Evolutionary conservation across 495 filamentous ascomycete genomes (phyloP).

Genomic region (Aspergillus wentii): DNA sequence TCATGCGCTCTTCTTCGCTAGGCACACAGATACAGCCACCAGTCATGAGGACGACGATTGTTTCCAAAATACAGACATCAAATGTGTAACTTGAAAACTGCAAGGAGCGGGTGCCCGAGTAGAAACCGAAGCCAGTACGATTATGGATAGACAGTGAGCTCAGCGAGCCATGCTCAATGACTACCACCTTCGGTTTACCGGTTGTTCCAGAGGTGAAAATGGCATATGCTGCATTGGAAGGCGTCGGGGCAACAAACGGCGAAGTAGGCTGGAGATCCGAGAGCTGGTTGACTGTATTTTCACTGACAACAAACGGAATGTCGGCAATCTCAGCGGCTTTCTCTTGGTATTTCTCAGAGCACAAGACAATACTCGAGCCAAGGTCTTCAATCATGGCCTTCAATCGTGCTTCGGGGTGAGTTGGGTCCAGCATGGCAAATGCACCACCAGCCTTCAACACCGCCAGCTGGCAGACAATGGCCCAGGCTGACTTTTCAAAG

Average conservation of each 20-base stretch:
- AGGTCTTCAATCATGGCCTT: not conserved
- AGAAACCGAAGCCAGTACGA: conserved; percentile 29
- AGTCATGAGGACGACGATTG: not conserved
- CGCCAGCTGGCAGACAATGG: not conserved
- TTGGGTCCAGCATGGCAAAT: not conserved
- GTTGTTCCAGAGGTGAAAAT: conserved; percentile 54
- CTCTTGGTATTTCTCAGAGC: not conserved
- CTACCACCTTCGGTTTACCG: conserved; percentile 51
- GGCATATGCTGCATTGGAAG: conserved; percentile 34
- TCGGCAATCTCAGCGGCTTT: not conserved
- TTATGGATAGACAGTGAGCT: conserved; percentile 43
- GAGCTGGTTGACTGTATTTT: not conserved
- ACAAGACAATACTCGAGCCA: not conserved
- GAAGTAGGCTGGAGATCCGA: too few species aligned
- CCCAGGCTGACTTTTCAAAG: not conserved
- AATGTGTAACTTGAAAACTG: conserved; percentile 54
- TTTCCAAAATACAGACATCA: not conserved
- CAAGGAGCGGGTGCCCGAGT: conserved; percentile 35
- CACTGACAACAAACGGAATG: not conserved
- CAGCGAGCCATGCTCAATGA: conserved; percentile 45
- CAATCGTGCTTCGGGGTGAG: not conserved
- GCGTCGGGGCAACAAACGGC: too few species aligned
- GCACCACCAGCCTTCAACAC: not conserved
- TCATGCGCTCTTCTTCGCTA: conserved; percentile 47
- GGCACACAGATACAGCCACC: conserved; percentile 59